These are phyloP conservation scores for Rutstroemia sp. DNA, from an alignment of 2,329 filamentous ascomycete genomes.

Conservation along the genomic window DNA sequence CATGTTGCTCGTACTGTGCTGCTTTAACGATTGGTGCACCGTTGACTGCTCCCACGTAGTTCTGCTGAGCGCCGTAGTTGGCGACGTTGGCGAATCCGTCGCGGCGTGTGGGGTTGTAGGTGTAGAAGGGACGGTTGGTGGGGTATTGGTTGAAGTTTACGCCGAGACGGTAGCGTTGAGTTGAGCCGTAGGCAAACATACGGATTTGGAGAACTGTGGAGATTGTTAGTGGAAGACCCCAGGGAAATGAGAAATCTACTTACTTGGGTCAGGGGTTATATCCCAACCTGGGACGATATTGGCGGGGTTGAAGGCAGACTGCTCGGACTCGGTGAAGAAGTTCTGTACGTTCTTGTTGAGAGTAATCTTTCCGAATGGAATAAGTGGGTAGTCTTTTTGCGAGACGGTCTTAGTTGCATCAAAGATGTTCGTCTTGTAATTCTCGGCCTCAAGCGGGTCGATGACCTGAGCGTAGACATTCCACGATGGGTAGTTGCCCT, in stretches of 20 bases:
- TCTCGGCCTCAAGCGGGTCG: constrained; percentile 45
- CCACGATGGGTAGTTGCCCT: constrained; percentile 47
- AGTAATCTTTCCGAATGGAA: constrained; percentile 40
- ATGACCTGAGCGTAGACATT: constrained; percentile 46
- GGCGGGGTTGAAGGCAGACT: constrained; percentile 57
- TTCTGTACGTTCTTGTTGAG: constrained; percentile 45
- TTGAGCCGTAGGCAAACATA: constrained; percentile 48
- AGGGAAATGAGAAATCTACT: neutral
- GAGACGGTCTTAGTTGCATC: constrained; percentile 38
- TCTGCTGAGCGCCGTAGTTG: neutral
- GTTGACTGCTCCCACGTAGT: neutral
- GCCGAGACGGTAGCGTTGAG: constrained; percentile 49
- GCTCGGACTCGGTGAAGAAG: constrained; percentile 60
- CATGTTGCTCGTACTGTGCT: neutral
- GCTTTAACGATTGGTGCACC: neutral
- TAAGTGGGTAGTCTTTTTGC: constrained; percentile 37
- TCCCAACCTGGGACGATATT: constrained; percentile 60
- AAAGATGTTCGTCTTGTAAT: constrained; percentile 41
- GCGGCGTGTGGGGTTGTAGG: constrained; percentile 14
- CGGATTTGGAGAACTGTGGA: constrained; percentile 40
- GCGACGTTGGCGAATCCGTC: neutral
- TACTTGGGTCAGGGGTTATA: constrained; percentile 53
- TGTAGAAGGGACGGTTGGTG: constrained; percentile 5
- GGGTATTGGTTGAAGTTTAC: constrained; percentile 46
- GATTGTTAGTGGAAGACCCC: too few relatives aligned